Percentiles rank a stretch among this genome's conserved stretches.
phyloP scores from a whole-genome alignment of 441 rosid species.

The Gossypium trilobum region DNA sequence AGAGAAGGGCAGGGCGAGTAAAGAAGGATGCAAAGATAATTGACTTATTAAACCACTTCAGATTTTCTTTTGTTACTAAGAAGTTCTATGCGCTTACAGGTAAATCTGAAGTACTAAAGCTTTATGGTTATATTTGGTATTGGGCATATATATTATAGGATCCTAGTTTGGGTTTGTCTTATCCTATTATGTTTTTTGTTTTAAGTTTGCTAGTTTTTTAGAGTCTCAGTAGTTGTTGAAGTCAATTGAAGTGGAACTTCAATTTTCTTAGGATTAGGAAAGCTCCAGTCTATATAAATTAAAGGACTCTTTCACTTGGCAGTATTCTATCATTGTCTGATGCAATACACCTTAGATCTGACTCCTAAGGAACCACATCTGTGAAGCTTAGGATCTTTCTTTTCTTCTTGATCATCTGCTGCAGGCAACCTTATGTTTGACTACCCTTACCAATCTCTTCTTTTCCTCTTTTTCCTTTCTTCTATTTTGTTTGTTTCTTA shows the following conservation, averaged over 20 bases:
- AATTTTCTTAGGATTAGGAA: neutral
- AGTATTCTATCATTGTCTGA: neutral
- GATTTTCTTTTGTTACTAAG: neutral
- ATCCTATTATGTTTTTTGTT: neutral
- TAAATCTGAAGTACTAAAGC: neutral
- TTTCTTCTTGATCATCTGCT: neutral
- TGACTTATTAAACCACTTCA: neutral
- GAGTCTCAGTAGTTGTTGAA: neutral
- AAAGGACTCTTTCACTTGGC: neutral
- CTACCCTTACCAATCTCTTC: neutral
- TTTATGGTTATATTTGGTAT: neutral
- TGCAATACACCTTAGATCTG: neutral
- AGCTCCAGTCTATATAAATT: neutral
- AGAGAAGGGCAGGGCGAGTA: neutral
- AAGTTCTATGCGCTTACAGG: neutral
- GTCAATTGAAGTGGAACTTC: slow-evolving; percentile 3
- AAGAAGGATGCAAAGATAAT: neutral
- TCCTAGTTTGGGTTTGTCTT: neutral
- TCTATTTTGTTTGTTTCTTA: neutral
- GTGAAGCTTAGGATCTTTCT: neutral
- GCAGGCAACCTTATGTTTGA: neutral
- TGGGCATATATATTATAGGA: neutral
- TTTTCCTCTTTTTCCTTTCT: neutral
- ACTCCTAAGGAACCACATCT: neutral
- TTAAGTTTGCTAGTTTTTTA: neutral